A percentile compares a stretch with the other conserved stretches of the same genome.
Conservation (phyloP, 306 rosid genomes). For the Acmispon strigosus region DNA sequence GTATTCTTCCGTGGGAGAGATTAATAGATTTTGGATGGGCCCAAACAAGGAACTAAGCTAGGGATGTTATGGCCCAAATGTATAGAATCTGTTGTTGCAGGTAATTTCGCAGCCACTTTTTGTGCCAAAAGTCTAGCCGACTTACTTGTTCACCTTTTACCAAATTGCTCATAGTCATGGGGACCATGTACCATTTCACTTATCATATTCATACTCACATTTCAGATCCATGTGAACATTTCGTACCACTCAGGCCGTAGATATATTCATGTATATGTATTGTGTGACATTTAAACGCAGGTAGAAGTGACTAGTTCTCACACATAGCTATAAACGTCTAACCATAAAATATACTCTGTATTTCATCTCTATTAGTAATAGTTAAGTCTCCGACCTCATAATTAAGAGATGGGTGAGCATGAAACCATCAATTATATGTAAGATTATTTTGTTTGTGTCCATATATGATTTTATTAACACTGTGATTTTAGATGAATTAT, state of each 20-base stretch:
- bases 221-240: slow-evolving; percentile 32
- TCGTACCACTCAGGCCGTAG: slow-evolving; percentile 22
- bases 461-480: too few relatives aligned
- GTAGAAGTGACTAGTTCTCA: too few relatives aligned
- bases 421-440: too few relatives aligned
- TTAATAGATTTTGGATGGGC: slow-evolving; percentile 43
- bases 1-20: slow-evolving; percentile 15
- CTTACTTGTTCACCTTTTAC: slow-evolving; percentile 18
- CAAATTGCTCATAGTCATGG: slow-evolving; percentile 28
- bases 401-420: too few relatives aligned
- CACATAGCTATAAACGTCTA: too few relatives aligned
- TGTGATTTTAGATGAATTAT: too few relatives aligned
- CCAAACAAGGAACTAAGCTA: slow-evolving; percentile 33
- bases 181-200: slow-evolving; percentile 47
- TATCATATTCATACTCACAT: not conserved
- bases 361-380: too few relatives aligned
- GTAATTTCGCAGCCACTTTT: slow-evolving; percentile 15
- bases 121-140: slow-evolving; percentile 19
- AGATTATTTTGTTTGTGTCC: too few relatives aligned
- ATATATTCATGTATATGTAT: too few relatives aligned
- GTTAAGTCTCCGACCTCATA: too few relatives aligned
- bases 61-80: slow-evolving; percentile 41
- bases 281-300: too few relatives aligned
- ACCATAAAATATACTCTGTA: too few relatives aligned
- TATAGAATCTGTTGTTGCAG: slow-evolving; percentile 21